Percentiles rank a stretch among this genome's conserved stretches.
Conservation (phyloP, 805 yeast genomes). For the Candida succiphila region DNA sequence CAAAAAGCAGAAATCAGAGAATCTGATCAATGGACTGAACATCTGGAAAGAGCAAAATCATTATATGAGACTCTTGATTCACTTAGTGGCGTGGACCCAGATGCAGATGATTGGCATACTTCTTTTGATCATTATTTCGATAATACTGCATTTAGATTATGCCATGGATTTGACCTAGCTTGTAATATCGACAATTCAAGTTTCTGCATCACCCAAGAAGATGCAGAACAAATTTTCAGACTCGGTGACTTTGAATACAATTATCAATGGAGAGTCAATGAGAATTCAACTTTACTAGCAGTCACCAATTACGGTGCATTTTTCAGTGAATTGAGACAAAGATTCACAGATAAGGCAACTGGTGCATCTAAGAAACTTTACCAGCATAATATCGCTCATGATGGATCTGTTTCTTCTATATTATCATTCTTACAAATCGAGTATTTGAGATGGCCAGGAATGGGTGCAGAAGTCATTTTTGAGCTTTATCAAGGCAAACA, state of each 20-base stretch:
- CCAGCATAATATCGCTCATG: slow-evolving; percentile 33
- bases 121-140: slow-evolving; percentile 31
- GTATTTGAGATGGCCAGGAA: slow-evolving; percentile 34
- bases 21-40: slow-evolving; percentile 25
- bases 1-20: slow-evolving; percentile 15
- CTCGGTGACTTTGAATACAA: slow-evolving; percentile 35
- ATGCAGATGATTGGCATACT: slow-evolving; percentile 13
- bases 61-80: slow-evolving; percentile 19
- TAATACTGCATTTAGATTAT: slow-evolving; percentile 28
- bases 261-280: slow-evolving; percentile 23
- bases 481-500: slow-evolving; percentile 24
- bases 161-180: slow-evolving; percentile 25
- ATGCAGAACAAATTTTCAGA: slow-evolving; percentile 29
- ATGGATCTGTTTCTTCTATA: slow-evolving; percentile 26
- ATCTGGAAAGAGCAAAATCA: slow-evolving; percentile 19
- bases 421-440: slow-evolving; percentile 25
- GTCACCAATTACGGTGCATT: slow-evolving; percentile 25
- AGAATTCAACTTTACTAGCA: slow-evolving; percentile 25
- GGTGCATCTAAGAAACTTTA: slow-evolving; percentile 21
- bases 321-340: slow-evolving; percentile 24
- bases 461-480: slow-evolving; percentile 33
- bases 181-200: slow-evolving; percentile 12
- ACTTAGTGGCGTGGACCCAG: slow-evolving; percentile 16
- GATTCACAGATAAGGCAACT: slow-evolving; percentile 16
- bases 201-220: slow-evolving; percentile 17